A percentile compares a stretch with the other conserved stretches of the same genome.
phyloP scores from a whole-genome alignment of 2,329 filamentous ascomycete genomes.

The Neofusicoccum ribis region DNA sequence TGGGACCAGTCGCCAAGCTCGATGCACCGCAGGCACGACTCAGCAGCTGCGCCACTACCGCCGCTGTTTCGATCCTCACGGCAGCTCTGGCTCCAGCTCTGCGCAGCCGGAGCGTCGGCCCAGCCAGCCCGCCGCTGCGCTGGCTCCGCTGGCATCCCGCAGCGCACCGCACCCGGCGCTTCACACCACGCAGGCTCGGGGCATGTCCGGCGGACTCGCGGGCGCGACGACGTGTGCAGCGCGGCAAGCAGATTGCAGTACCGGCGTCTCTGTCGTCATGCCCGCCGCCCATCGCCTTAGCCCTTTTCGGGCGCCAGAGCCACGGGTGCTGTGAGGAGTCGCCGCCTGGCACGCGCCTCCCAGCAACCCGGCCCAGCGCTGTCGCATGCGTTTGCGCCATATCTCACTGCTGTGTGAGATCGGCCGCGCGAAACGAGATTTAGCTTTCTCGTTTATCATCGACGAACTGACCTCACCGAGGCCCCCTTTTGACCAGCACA shows the following conservation, averaged over 20 bases:
- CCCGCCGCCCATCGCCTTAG: neutral
- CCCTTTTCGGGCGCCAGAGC: neutral
- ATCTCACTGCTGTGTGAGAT: neutral
- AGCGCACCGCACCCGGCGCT: neutral
- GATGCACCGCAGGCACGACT: neutral
- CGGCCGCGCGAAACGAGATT: slow-evolving; percentile 9
- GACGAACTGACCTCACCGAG: neutral
- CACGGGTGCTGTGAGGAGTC: neutral
- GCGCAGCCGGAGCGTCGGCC: neutral
- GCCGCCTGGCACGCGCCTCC: neutral
- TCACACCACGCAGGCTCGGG: neutral
- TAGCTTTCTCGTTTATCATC: slow-evolving; percentile 2
- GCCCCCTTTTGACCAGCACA: neutral
- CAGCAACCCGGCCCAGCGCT: neutral
- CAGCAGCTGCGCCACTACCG: neutral
- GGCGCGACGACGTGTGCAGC: neutral
- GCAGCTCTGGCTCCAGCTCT: neutral
- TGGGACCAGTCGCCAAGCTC: neutral
- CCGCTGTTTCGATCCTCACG: neutral
- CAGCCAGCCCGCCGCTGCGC: neutral
- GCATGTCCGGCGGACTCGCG: neutral
- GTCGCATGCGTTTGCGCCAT: neutral
- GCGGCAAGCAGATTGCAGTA: slow-evolving; percentile 7
- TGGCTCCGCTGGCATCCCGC: neutral
- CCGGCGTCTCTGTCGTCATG: slow-evolving; percentile 2